Percentiles rank a stretch among this genome's conserved stretches.
These are phyloP conservation scores for Dactylella cylindrospora DNA, from an alignment of 2,329 filamentous ascomycete species.

Conservation along the genomic window DNA sequence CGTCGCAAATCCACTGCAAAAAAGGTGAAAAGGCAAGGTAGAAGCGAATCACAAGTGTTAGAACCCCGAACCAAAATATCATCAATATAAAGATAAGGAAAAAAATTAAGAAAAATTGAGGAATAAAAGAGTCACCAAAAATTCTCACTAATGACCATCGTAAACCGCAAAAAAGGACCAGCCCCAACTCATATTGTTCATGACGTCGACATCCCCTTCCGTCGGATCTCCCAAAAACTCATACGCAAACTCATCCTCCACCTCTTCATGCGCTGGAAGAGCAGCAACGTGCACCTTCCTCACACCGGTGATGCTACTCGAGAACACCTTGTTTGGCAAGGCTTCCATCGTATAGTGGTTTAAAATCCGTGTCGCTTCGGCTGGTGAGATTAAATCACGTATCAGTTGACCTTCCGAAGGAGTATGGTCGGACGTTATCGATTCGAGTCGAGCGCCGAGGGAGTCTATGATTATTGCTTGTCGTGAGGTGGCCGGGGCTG, in stretches of 20 bases:
- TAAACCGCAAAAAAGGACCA: constrained; percentile 40
- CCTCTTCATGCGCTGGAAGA: constrained; percentile 35
- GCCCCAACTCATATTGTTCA: background rate
- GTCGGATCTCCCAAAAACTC: constrained; percentile 21
- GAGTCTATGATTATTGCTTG: background rate
- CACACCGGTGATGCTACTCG: constrained; percentile 3
- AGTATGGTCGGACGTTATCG: background rate
- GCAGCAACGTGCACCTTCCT: constrained; percentile 26
- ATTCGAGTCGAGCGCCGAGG: constrained; percentile 6
- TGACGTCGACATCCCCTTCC: background rate
- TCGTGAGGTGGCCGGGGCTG: background rate
- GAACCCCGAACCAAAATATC: too few relatives aligned
- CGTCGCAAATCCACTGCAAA: constrained; percentile 18
- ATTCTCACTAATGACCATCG: constrained; percentile 37
- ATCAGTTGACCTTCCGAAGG: background rate
- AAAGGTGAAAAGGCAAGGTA: background rate
- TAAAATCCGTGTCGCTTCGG: constrained; percentile 25
- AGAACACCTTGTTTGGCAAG: too few relatives aligned
- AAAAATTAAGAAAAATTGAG: background rate
- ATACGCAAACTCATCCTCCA: constrained; percentile 33
- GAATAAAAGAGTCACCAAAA: background rate
- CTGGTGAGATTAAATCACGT: constrained; percentile 9
- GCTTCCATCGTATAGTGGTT: constrained; percentile 20
- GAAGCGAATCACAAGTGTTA: background rate
- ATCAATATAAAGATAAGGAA: background rate